Base-by-base conservation (phyloP, 345 rosid species). In the Balakata baccata region DNA sequence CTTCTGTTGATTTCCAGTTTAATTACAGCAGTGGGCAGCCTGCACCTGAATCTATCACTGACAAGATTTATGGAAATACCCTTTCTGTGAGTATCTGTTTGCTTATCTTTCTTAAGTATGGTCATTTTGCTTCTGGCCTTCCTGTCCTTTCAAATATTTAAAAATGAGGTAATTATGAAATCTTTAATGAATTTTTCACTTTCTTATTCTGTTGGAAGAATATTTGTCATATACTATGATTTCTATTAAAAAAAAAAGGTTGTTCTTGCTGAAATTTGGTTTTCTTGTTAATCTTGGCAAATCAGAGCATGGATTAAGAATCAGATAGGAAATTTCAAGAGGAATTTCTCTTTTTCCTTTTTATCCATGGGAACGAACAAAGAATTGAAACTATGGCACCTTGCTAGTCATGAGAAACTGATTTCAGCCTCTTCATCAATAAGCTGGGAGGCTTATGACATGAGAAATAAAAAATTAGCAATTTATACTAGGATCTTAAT, bases 1-100 rank as follows among this genome's bases (percentile, higher is more conserved):
- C 52, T 71, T 74, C 43, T 53, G 20, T 67, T 66, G 29, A 25
- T 77, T 77, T 71, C 78, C 85, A 89, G 96, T 95, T 95, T 80
- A 95, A 92, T 66, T 91, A 89, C 89, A 88, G 83, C 88, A 92
- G 99, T 46, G 98, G 97, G 66, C 98, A 92, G 81, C 96, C 94
- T 63, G 98, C 98, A 37, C 99, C 97, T 29, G 98, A 92, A 78
- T 83, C 90, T 66, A 92, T 92, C 81, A 89, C 97, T 3, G 96
- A 91, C 89, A 92, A 92, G 88, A 92, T 95, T 62, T 92, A 90
- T 75, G 98, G 99, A 77, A 92, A 92, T 81, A 92, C 97, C 0
- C 97, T 95, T 59, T 89, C 98, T 75, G 99, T 95, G 84, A 89
- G 98, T 84, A 74, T 78, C 57, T 78, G 20, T 57, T 22, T 49